Percentiles rank a stretch among this genome's conserved stretches.
Evolutionary conservation across 2,329 filamentous ascomycete genomes (phyloP).

Genomic region (Ceratocystis ficicola): DNA sequence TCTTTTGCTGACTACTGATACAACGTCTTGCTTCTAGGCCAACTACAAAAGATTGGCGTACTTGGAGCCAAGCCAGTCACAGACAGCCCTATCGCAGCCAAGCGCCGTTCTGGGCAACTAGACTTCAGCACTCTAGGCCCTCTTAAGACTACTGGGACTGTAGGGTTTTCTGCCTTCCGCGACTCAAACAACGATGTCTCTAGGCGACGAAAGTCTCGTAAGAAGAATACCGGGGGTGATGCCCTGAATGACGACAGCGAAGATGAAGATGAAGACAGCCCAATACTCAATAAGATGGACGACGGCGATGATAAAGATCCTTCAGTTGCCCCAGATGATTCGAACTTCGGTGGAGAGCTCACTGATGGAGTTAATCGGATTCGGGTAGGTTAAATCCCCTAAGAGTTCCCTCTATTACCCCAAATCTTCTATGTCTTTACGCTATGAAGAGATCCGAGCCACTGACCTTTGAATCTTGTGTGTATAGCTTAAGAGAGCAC

Average conservation of each 20-base stretch:
- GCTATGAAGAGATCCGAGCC: background rate
- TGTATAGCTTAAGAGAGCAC: slow-evolving; percentile 62
- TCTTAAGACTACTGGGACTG: slow-evolving; percentile 72
- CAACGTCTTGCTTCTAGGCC: slow-evolving; percentile 42
- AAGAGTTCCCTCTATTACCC: background rate
- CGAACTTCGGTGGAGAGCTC: slow-evolving; percentile 58
- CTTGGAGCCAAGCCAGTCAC: slow-evolving; percentile 55
- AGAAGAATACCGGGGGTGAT: slow-evolving; percentile 50
- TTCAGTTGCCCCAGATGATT: slow-evolving; percentile 57
- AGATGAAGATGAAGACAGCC: slow-evolving; percentile 56
- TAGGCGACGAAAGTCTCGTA: slow-evolving; percentile 47
- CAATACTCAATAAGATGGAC: slow-evolving; percentile 51
- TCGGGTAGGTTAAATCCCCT: slow-evolving; percentile 44
- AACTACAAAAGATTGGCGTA: slow-evolving; percentile 94
- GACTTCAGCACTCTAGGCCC: slow-evolving; percentile 79
- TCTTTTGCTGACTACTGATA: background rate
- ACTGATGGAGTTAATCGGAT: slow-evolving; percentile 73
- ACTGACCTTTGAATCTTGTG: background rate
- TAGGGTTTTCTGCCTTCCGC: slow-evolving; percentile 81
- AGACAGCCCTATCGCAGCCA: slow-evolving; percentile 48
- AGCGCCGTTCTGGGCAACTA: slow-evolving; percentile 68
- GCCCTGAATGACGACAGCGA: slow-evolving; percentile 61
- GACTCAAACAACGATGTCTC: slow-evolving; percentile 49
- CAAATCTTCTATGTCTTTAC: background rate
- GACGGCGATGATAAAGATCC: slow-evolving; percentile 50